Conservation (phyloP, 257 asterid species). For the Verbena officinalis region DNA sequence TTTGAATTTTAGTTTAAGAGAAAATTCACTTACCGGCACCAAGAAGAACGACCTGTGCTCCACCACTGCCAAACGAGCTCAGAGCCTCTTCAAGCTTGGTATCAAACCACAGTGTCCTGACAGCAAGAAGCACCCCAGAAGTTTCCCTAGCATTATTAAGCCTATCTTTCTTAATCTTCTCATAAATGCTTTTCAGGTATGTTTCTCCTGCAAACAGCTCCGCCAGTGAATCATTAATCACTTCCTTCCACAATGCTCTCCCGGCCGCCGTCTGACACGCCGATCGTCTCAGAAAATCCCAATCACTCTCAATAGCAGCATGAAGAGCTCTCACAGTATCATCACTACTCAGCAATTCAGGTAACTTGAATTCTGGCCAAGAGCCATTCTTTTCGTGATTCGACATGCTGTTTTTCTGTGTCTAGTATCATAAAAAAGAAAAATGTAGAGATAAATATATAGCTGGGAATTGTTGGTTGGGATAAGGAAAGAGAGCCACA, state of each 20-base stretch:
- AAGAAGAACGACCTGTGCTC: conserved; percentile 88
- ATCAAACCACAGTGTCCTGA: conserved; percentile 94
- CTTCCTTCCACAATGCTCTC: conserved; percentile 88
- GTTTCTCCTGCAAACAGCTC: conserved; percentile 89
- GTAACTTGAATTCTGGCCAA: conserved; percentile 67
- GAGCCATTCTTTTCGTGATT: conserved; percentile 50
- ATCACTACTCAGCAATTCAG: conserved; percentile 52
- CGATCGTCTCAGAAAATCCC: conserved; percentile 74
- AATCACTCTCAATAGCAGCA: conserved; percentile 61
- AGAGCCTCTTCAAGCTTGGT: conserved; percentile 81
- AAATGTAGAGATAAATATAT: conserved; percentile 43
- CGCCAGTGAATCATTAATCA: conserved; percentile 73
- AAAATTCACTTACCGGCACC: conserved; percentile 77
- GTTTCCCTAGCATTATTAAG: conserved; percentile 80
- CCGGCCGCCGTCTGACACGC: conserved; percentile 98
- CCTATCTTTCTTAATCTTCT: conserved; percentile 84
- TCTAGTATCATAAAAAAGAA: conserved; percentile 30
- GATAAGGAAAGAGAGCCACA: conserved; percentile 98
- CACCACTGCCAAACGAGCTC: conserved; percentile 59
- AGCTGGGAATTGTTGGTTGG: conserved; percentile 33
- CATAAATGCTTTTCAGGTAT: conserved; percentile 61
- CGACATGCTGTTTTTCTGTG: conserved; percentile 47
- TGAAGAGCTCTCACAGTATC: conserved; percentile 53
- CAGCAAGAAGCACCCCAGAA: conserved; percentile 90
- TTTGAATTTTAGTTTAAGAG: not conserved